Conservation (phyloP, 1,284 basidiomycete species). For the Cutaneotrichosporon curvatum region DNA sequence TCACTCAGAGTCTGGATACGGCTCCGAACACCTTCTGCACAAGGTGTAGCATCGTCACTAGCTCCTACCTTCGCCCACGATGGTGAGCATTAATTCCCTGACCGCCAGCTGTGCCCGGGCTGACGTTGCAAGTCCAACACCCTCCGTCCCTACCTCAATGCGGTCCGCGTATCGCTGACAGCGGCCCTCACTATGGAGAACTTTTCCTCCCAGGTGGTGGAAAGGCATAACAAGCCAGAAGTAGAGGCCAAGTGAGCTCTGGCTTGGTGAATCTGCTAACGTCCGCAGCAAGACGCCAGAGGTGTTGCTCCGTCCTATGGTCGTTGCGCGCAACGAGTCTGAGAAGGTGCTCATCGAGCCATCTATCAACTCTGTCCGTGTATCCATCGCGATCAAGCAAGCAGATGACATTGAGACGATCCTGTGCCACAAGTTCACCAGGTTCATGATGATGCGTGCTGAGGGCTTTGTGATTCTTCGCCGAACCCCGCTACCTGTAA, state of each 20-base stretch:
- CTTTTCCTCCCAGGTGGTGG: constrained; percentile 95
- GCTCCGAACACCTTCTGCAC: too few species aligned
- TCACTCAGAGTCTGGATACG: too few species aligned
- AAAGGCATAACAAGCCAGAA: constrained; percentile 94
- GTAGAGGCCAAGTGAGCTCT: constrained; percentile 68
- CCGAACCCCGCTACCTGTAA: constrained; percentile 80
- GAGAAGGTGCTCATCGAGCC: constrained; percentile 96
- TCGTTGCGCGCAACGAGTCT: constrained; percentile 92
- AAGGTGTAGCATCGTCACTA: too few species aligned
- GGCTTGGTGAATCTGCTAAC: not conserved
- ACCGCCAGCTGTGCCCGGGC: not conserved
- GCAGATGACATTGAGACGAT: constrained; percentile 98
- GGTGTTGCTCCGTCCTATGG: constrained; percentile 84
- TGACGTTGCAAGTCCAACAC: constrained; percentile 52
- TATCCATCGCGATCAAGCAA: constrained; percentile 98
- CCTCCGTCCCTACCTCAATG: constrained; percentile 89
- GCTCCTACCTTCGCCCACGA: too few species aligned
- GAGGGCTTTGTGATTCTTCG: constrained; percentile 95
- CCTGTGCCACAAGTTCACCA: constrained; percentile 95
- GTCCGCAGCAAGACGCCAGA: constrained; percentile 72
- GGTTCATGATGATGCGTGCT: constrained; percentile 98
- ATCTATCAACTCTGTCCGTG: constrained; percentile 89
- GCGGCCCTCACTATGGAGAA: constrained; percentile 96
- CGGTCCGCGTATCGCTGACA: constrained; percentile 89
- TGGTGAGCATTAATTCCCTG: constrained; percentile 8